Conservation (phyloP, 768 basidiomycete genomes). For the Phaeotremella fagi region DNA sequence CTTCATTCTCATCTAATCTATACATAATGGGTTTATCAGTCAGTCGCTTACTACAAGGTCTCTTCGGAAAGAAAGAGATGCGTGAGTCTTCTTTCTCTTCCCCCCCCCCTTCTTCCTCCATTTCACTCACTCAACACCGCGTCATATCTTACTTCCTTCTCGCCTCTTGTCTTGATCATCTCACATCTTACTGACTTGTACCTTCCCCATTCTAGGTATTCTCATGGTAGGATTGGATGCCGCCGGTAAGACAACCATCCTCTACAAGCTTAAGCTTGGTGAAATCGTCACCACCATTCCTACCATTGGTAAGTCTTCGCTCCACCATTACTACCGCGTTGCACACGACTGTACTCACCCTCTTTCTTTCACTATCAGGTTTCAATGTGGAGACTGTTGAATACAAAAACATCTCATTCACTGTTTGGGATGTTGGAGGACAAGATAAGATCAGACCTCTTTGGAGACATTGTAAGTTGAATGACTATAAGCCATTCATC, state of each 20-base stretch:
- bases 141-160: constrained; percentile 32
- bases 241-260: constrained; percentile 90
- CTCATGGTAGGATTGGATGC: constrained; percentile 99
- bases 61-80: constrained; percentile 99
- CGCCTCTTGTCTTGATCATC: constrained; percentile 4
- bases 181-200: not conserved
- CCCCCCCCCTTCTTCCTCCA: no score
- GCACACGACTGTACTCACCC: constrained; percentile 15
- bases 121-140: no score
- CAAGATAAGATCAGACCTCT: constrained; percentile 99
- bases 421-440: constrained; percentile 99
- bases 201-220: constrained; percentile 84
- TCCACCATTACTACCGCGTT: not conserved
- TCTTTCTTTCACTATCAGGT: constrained; percentile 62
- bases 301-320: constrained; percentile 76
- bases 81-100: no score
- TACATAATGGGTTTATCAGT: constrained; percentile 51
- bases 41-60: constrained; percentile 61
- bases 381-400: constrained; percentile 99
- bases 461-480: constrained; percentile 95
- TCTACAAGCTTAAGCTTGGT: constrained; percentile 99
- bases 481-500: not conserved
- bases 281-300: constrained; percentile 99
- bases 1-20: not conserved
- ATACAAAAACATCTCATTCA: constrained; percentile 99